A percentile compares a stretch with the other conserved stretches of the same genome.
These are phyloP conservation scores for Phylloporus arenicola DNA, from an alignment of 768 basidiomycete genomes.

Conservation along the genomic window DNA sequence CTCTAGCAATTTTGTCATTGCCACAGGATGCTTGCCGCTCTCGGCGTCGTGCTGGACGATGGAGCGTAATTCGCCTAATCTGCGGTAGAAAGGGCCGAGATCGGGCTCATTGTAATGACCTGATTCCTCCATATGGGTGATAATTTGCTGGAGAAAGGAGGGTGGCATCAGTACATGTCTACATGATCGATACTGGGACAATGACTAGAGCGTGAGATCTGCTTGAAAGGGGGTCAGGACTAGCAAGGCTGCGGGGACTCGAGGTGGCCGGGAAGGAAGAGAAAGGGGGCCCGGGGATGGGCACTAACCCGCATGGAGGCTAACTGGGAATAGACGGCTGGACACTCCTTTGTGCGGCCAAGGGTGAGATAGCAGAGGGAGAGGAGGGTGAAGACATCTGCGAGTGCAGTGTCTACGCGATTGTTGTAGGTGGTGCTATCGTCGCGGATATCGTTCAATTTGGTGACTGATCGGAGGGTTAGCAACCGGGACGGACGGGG, in stretches of 20 bases:
- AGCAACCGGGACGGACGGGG: background rate
- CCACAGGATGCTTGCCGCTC: constrained; percentile 75
- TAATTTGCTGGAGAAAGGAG: constrained; percentile 66
- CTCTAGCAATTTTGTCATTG: constrained; percentile 84
- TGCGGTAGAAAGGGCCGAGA: constrained; percentile 79
- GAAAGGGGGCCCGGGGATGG: constrained; percentile 3
- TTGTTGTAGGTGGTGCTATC: constrained; percentile 74
- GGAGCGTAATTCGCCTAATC: constrained; percentile 74
- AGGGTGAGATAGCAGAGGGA: constrained; percentile 98
- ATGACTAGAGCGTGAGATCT: constrained; percentile 20
- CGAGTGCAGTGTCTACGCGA: constrained; percentile 88
- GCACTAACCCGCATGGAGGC: constrained; percentile 89
- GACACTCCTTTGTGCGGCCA: constrained; percentile 90
- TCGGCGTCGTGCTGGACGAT: constrained; percentile 83
- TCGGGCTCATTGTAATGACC: constrained; percentile 90
- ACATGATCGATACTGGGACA: constrained; percentile 14
- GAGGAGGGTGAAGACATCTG: constrained; percentile 92
- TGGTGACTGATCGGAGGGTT: constrained; percentile 57
- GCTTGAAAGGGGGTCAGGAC: constrained; percentile 22
- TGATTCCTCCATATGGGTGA: constrained; percentile 94
- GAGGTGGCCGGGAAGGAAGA: constrained; percentile 5
- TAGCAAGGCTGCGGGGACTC: constrained; percentile 4
- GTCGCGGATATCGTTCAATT: constrained; percentile 85
- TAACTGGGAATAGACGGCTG: constrained; percentile 93
- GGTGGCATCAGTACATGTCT: constrained; percentile 24